Evolutionary conservation across 371 early-diverging fungal genomes (phyloP), one percentile per base, ranked within the genome.

Genomic region (Mucor piriformis): DNA sequence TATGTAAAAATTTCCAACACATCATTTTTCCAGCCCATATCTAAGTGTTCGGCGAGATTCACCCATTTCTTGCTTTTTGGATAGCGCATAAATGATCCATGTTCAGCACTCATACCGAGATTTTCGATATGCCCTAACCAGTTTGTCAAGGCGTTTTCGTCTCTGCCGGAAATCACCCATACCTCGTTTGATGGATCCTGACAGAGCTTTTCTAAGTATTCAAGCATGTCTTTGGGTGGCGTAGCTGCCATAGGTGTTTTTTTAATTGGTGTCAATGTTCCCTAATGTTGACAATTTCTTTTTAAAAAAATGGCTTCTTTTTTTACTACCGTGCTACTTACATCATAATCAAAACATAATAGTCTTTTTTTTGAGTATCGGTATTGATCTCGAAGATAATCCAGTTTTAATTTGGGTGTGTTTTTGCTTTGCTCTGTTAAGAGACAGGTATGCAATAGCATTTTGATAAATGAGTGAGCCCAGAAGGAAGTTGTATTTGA

Each of bases 101-200:
- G 87, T 53, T 92, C 91, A 0, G 90, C 91, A 63, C 85, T 87
- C 18, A 96, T 60, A 0, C 97, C 96, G 32, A 98, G 75, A 2
- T 87, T 81, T 15, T 76, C 75, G 29, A 98, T 82, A 25, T 78
- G 67, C 10, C 97, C 95, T 40, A 98, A 74, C 88, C 95, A 95
- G 15, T 85, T 74, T 15, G 93, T 91, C 27, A 98, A 68, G 34
- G 89, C 84, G 33, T 81, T 79, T 63, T 92, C 87, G 59, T 96
- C 96, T 34, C 97, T 85, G 1, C 98, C 98, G 33, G 94, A 93
- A 24, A 97, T 93, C 4, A 97, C 83, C 83, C 92, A 96, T n/a
- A 96, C 92, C 33, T 87, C 75, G 76, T 96, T 97, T 8, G 74
- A 67, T 21, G 92, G 90, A 65, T 96, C 92, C 11, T 74, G 71